A percentile compares a stretch with the other conserved stretches of the same genome.
Conservation (phyloP, 176 grass and related monocot genomes). For the Oryza nivara region DNA sequence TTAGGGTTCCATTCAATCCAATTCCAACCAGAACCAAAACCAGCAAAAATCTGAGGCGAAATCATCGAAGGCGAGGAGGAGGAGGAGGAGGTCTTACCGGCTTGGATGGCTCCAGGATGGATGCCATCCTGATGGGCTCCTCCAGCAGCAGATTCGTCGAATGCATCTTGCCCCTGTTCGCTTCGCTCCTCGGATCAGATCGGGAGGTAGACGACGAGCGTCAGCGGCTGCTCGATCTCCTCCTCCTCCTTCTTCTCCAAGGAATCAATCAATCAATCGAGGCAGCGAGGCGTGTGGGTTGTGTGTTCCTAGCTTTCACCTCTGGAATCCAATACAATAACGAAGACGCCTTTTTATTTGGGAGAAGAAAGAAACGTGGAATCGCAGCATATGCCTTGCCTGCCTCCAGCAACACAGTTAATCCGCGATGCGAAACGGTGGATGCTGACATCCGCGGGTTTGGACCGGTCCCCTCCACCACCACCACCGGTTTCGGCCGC, state of each 20-base stretch:
- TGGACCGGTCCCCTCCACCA: too few species aligned
- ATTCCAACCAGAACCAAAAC: background rate
- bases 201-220: background rate
- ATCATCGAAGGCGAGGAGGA: background rate
- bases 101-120: conserved; percentile 98
- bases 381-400: background rate
- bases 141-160: conserved; percentile 90
- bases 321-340: background rate
- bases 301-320: background rate
- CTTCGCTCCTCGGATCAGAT: conserved; percentile 23
- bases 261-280: background rate
- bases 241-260: conserved; percentile 35
- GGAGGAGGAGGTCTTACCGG: conserved; percentile 40
- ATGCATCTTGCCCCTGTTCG: conserved; percentile 55
- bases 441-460: too few species aligned
- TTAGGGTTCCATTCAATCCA: conserved; percentile 27
- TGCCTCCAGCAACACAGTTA: too few species aligned
- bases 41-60: background rate
- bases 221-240: too few species aligned
- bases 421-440: too few species aligned
- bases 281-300: background rate
- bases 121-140: conserved; percentile 97
- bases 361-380: background rate
- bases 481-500: too few species aligned
- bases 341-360: background rate